These are phyloP conservation scores for Boechera retrofracta DNA, from an alignment of 345 rosid genomes.

Conservation along the genomic window DNA sequence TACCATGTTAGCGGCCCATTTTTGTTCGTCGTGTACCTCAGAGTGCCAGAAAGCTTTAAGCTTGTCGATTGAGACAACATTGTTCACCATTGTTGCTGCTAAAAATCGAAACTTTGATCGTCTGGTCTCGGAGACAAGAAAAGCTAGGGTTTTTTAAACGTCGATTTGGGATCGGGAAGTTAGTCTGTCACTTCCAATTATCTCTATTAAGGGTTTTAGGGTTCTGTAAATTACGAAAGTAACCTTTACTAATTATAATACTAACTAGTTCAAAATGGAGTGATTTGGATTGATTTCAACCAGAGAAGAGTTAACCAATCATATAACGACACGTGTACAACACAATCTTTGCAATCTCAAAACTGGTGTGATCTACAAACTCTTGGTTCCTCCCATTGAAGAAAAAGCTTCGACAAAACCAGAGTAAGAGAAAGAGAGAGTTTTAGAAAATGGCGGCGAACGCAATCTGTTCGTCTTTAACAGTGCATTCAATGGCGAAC, in stretches of 20 bases:
- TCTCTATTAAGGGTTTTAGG: slow-evolving; percentile 28
- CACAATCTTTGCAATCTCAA: slow-evolving; percentile 39
- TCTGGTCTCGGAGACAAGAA: not conserved
- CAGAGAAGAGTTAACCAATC: slow-evolving; percentile 17
- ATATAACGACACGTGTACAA: slow-evolving; percentile 35
- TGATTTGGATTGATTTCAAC: slow-evolving; percentile 36
- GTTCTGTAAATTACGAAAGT: slow-evolving; percentile 10
- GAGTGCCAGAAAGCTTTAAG: slow-evolving; percentile 65
- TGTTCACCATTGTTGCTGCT: slow-evolving; percentile 57
- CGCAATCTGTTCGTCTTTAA: slow-evolving; percentile 45
- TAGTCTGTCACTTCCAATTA: not conserved
- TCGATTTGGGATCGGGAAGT: slow-evolving; percentile 22
- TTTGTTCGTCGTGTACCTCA: slow-evolving; percentile 74
- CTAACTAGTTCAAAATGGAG: not conserved
- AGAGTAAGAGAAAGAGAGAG: not conserved
- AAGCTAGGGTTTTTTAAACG: slow-evolving; percentile 21
- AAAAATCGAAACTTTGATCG: slow-evolving; percentile 23
- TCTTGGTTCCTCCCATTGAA: slow-evolving; percentile 26
- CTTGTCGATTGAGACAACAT: slow-evolving; percentile 54
- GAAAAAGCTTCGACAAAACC: slow-evolving; percentile 21
- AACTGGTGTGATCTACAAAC: slow-evolving; percentile 29
- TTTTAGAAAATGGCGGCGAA: slow-evolving; percentile 50
- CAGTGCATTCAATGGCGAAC: slow-evolving; percentile 69
- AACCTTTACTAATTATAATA: slow-evolving; percentile 16
- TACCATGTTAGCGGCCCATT: slow-evolving; percentile 77